Evolutionary conservation across 306 rosid species (phyloP).

Genomic region (Hylodesmum podocarpum): DNA sequence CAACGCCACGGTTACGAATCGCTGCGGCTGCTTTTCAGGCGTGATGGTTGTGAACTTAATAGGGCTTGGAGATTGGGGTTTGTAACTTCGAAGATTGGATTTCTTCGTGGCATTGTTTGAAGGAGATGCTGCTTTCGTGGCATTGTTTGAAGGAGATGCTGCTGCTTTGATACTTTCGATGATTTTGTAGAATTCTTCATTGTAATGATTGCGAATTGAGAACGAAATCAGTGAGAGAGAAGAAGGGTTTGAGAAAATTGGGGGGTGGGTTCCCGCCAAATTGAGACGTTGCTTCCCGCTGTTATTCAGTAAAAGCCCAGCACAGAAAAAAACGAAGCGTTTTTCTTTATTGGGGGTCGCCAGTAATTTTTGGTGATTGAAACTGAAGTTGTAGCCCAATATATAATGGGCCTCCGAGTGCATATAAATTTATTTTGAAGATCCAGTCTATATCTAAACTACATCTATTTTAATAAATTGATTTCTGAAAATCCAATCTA

Average conservation of each 20-base stretch:
- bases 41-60: slow-evolving; percentile 45
- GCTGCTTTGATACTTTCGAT: too few species aligned
- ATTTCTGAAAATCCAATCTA: too few species aligned
- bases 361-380: not conserved
- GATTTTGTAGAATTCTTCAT: too few species aligned
- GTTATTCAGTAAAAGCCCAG: not conserved
- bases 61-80: not conserved
- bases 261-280: not conserved
- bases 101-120: slow-evolving; percentile 48
- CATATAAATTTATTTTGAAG: too few species aligned
- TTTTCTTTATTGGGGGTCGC: not conserved
- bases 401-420: too few species aligned
- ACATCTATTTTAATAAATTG: too few species aligned
- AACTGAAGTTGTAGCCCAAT: not conserved
- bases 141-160: too few species aligned
- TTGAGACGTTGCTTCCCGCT: slow-evolving; percentile 74
- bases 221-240: not conserved
- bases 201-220: too few species aligned
- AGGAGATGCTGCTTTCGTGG: slow-evolving; percentile 16
- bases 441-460: too few species aligned
- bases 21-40: slow-evolving; percentile 53
- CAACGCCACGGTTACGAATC: slow-evolving; percentile 52
- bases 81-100: not conserved
- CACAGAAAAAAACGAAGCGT: not conserved
- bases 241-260: not conserved